Conservation (phyloP, 2,329 filamentous ascomycete species). For the Pseudocercospora pini-densiflorae region DNA sequence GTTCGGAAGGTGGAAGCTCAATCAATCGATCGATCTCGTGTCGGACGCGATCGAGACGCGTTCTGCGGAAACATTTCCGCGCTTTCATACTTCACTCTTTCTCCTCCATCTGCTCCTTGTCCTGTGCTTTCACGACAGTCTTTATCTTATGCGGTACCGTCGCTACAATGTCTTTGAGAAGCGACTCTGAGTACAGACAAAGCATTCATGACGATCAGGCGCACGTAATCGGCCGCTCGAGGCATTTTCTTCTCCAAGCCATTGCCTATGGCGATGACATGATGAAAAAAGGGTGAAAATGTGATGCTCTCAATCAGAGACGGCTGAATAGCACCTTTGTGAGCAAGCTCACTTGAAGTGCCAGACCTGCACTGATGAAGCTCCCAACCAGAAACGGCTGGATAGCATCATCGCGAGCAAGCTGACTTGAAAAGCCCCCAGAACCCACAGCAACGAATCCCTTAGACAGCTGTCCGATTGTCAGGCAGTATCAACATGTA, state of each 20-base stretch:
- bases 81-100: not conserved
- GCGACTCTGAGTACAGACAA: not conserved
- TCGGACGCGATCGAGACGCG: not conserved
- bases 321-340: not conserved
- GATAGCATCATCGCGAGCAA: not conserved
- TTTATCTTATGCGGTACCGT: no score
- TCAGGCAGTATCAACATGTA: not conserved
- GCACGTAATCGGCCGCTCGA: not conserved
- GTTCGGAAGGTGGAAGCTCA: not conserved
- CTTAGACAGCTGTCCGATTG: conserved; percentile 1
- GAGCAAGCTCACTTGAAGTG: not conserved
- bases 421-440: not conserved
- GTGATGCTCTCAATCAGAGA: not conserved
- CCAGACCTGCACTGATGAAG: not conserved
- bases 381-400: not conserved
- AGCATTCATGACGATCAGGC: not conserved
- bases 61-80: conserved; percentile 2
- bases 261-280: not conserved
- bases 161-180: not conserved
- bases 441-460: not conserved
- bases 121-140: no score
- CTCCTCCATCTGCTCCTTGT: not conserved
- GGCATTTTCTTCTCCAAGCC: not conserved
- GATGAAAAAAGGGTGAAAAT: not conserved
- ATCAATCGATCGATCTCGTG: not conserved